Base-by-base conservation (phyloP, 2,329 filamentous ascomycete species). In the Byssothecium circinans region DNA sequence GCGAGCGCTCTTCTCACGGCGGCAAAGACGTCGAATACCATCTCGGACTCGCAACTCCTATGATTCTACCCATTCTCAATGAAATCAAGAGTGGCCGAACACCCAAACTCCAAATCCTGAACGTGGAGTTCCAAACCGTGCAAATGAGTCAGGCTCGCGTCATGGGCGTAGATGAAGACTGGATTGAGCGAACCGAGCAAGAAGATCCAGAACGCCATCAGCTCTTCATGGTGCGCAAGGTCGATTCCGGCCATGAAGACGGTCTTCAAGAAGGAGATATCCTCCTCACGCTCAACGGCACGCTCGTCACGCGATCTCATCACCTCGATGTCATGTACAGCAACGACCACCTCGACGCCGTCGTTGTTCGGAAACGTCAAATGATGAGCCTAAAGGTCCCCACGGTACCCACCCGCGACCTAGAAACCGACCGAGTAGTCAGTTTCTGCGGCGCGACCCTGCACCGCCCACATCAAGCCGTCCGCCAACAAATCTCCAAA, bases 301-400 rank as follows among this genome's bases (percentile, higher is more conserved):
- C 92, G 65, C 85, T 97, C 53, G 92, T 97, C 72, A 99, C 95
- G 1, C 86, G 89, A 40, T 91, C 96, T 45, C 88, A 87, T 0
- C 91, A 99, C 71, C 81, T 99, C 35, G 94, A 99, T 68, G 80
- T 96, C 57, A 97, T 97, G 94, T 99, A 99, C 74, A 86, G 88
- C 60, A 84, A 95, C 64, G 86, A 92, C 50, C 71, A 82, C 25
- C 81, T 99, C 1, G 88, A 95, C 58, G 91, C 91, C 2, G 80
- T 91, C 47, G 87, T 99, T 56, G 85, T 99, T 19, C 87, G 94
- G 37, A 87, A 92, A 65, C 89, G 90, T 57, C 72, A 91, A 61
- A 88, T 95, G 74, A 78, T 95, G 65, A 76, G 76, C 11, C 78
- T 97, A 52, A 81, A 85, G 61, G 82, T 97, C 15, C 86, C 87